These are phyloP conservation scores for Quillaja saponaria DNA, from an alignment of 306 rosid genomes.

Conservation along the genomic window DNA sequence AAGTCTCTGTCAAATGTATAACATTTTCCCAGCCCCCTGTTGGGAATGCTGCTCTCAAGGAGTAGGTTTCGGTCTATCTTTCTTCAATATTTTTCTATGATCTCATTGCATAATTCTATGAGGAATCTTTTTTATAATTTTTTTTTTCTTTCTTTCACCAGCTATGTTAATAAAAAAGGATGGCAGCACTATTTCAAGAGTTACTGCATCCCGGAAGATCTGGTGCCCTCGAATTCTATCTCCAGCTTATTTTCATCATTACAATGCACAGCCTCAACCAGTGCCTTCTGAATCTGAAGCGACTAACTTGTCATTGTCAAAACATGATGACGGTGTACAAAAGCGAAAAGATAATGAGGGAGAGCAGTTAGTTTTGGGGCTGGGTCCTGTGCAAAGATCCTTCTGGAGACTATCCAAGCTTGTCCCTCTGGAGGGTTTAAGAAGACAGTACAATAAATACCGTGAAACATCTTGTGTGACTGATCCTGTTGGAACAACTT, in stretches of 20 bases:
- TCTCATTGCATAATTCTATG: slow-evolving; percentile 11
- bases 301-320: slow-evolving; percentile 38
- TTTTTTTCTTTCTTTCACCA: slow-evolving; percentile 27
- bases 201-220: slow-evolving; percentile 96
- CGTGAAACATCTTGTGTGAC: slow-evolving; percentile 37
- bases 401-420: slow-evolving; percentile 93
- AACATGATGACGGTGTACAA: slow-evolving; percentile 50
- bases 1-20: slow-evolving; percentile 73
- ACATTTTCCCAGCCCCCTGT: slow-evolving; percentile 99
- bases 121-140: not conserved
- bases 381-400: slow-evolving; percentile 91
- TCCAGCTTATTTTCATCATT: slow-evolving; percentile 96
- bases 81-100: slow-evolving; percentile 15
- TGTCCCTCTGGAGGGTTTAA: slow-evolving; percentile 83
- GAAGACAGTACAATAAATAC: slow-evolving; percentile 57
- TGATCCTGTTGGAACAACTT: slow-evolving; percentile 43
- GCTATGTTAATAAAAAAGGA: slow-evolving; percentile 86
- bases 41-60: slow-evolving; percentile 97
- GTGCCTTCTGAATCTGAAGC: slow-evolving; percentile 46
- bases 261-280: slow-evolving; percentile 68
- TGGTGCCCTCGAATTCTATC: slow-evolving; percentile 92
- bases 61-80: slow-evolving; percentile 55
- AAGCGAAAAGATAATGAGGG: slow-evolving; percentile 59
- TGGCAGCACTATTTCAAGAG: slow-evolving; percentile 96
- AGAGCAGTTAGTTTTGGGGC: slow-evolving; percentile 85